Base-by-base conservation (phyloP, 208 protist species). In the Trichomonas tenax region DNA sequence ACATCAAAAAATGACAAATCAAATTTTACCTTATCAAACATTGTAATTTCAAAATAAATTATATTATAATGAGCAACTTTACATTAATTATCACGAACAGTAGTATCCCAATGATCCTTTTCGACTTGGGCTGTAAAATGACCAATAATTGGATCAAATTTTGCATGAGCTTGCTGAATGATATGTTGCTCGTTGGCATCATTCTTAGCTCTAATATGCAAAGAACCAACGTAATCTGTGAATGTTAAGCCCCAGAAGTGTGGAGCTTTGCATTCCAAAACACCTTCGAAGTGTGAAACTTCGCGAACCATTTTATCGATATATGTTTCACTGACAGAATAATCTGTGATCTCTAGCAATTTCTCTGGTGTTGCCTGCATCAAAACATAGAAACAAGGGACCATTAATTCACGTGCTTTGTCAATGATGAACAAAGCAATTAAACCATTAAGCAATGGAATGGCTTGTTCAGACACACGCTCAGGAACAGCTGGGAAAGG, bases 31-130 rank as follows among this genome's bases (percentile, higher is more conserved):
- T n/a, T n/a, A n/a, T n/a, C n/a, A n/a, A n/a, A n/a, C n/a, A n/a
- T n/a, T n/a, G n/a, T n/a, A n/a, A n/a, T n/a, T n/a, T n/a, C n/a
- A n/a, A n/a, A n/a, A n/a, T n/a, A n/a, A n/a, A n/a, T n/a, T n/a
- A n/a, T n/a, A n/a, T n/a, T n/a, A n/a, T n/a, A n/a, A n/a, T n/a
- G n/a, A n/a, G n/a, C n/a, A n/a, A n/a, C n/a, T 72, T 72, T 72
- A n/a, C 11, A n/a, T 72, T 72, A 72, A 72, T 72, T 72, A 72
- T 72, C 58, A 72, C 58, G 58, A 72, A 72, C 58, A 72, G 58
- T 72, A 72, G 58, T 41, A 93, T 93, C 86, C 86, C 86, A 93
- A 36, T 93, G 86, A 58, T 93, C 86, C 34, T 93, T 93, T 51
- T 93, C 86, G 38, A 93, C 86, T 51, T 93, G 86, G 11, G 44